A percentile compares a stretch with the other conserved stretches of the same genome.
phyloP scores from a whole-genome alignment of 805 yeast species.

The Zygoascus bituminiphila region DNA sequence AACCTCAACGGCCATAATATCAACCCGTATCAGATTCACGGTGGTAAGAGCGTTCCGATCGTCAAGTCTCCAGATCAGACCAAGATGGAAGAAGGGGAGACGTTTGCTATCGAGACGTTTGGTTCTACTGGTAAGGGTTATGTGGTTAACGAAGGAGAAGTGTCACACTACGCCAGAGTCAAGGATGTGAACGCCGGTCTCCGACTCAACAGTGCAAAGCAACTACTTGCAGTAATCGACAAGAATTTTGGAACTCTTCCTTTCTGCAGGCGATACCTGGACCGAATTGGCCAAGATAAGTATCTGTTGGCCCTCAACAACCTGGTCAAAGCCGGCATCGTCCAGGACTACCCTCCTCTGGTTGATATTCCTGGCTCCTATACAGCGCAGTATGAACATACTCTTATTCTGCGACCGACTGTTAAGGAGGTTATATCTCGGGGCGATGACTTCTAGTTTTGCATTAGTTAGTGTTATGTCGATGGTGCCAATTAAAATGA shows the following conservation, averaged over 20 bases:
- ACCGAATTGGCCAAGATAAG: constrained; percentile 84
- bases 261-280: constrained; percentile 92
- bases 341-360: constrained; percentile 90
- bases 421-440: constrained; percentile 89
- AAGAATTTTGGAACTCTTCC: constrained; percentile 88
- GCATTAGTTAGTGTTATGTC: too few species aligned
- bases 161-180: constrained; percentile 81
- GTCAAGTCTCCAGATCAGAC: constrained; percentile 89
- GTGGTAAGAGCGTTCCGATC: constrained; percentile 94
- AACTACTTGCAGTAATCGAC: constrained; percentile 61
- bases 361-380: constrained; percentile 75
- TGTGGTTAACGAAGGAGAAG: constrained; percentile 80
- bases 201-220: constrained; percentile 58
- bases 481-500: too few species aligned
- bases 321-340: constrained; percentile 77
- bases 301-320: constrained; percentile 80
- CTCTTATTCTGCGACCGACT: constrained; percentile 81
- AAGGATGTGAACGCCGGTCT: constrained; percentile 38
- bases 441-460: constrained; percentile 97
- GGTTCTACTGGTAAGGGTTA: constrained; percentile 95
- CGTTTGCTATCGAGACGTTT: constrained; percentile 96
- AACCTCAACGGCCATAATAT: constrained; percentile 94
- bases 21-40: constrained; percentile 76
- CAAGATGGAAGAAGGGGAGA: constrained; percentile 98
- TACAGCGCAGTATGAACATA: constrained; percentile 97